Evolutionary conservation across 345 rosid species (phyloP).

Genomic region (Erodium maritimum): DNA sequence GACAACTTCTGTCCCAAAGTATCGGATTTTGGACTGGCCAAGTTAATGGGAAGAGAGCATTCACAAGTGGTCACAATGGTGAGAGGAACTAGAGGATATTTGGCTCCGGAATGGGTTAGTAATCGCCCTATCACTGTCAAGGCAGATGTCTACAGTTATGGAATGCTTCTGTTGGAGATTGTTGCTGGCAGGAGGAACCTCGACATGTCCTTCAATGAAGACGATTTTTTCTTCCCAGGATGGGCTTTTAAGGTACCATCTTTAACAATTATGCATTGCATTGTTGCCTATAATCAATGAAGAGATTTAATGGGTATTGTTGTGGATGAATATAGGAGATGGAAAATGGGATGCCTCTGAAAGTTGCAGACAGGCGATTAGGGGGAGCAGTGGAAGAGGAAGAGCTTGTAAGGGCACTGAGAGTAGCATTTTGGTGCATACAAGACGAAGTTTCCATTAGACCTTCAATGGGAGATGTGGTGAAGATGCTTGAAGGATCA

Average conservation of each 20-base stretch:
- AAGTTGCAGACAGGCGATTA: conserved; percentile 38
- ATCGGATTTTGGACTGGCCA: conserved; percentile 65
- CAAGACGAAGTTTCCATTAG: conserved; percentile 50
- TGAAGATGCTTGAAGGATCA: conserved; percentile 58
- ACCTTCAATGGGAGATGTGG: conserved; percentile 70
- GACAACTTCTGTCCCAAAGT: conserved; percentile 51
- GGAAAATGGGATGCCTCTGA: conserved; percentile 29
- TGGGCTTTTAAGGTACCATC: conserved; percentile 66
- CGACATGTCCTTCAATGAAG: conserved; percentile 45
- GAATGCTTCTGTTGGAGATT: conserved; percentile 70
- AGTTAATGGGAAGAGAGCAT: conserved; percentile 67
- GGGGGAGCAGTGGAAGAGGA: conserved; percentile 43
- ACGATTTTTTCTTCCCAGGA: conserved; percentile 74
- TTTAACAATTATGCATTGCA: too few relatives aligned
- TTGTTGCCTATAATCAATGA: too few relatives aligned
- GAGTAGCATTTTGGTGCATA: conserved; percentile 65
- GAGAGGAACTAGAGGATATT: conserved; percentile 66
- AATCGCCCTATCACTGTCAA: conserved; percentile 65
- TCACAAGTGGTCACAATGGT: conserved; percentile 62
- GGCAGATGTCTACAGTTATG: conserved; percentile 78
- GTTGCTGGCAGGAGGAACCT: conserved; percentile 69
- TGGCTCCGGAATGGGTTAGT: conserved; percentile 73
- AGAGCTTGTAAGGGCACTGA: conserved; percentile 42
- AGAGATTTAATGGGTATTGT: neutral
- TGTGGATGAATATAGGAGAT: conserved; percentile 24